Conservation (phyloP, 2,329 filamentous ascomycete genomes). For the Penicillium thymicola region DNA sequence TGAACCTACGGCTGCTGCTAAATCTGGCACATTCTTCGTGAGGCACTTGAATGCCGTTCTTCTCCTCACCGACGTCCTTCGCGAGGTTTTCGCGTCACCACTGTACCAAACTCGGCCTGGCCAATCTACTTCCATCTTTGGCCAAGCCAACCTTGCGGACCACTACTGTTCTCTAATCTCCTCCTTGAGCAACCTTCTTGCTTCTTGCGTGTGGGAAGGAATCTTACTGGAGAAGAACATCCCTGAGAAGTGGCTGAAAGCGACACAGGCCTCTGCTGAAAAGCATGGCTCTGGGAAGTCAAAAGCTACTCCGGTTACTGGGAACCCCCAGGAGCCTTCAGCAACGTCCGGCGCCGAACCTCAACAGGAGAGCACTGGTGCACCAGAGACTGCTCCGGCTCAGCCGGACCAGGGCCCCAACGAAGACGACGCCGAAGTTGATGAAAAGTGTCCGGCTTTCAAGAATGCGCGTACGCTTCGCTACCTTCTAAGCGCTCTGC, state of each 20-base stretch:
- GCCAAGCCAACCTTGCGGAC: conserved; percentile 77
- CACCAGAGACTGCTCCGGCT: conserved; percentile 17
- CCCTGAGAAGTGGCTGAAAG: conserved; percentile 57
- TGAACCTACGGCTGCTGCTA: conserved; percentile 38
- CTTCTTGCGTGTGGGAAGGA: conserved; percentile 80
- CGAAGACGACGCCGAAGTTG: conserved; percentile 22
- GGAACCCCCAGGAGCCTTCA: conserved; percentile 21
- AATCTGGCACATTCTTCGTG: conserved; percentile 69
- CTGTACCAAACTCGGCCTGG: conserved; percentile 62
- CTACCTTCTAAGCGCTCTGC: conserved; percentile 72
- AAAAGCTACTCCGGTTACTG: conserved; percentile 33
- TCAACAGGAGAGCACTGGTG: conserved; percentile 25
- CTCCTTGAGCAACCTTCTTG: conserved; percentile 72
- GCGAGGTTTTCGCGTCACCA: conserved; percentile 66
- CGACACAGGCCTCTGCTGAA: conserved; percentile 42
- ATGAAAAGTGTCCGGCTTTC: conserved; percentile 46
- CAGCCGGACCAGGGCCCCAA: conserved; percentile 14
- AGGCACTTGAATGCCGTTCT: conserved; percentile 77
- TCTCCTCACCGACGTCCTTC: conserved; percentile 70
- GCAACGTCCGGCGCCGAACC: conserved; percentile 23
- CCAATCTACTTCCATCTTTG: conserved; percentile 62
- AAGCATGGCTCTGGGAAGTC: conserved; percentile 41
- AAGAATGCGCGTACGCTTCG: conserved; percentile 77
- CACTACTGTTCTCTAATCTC: conserved; percentile 73
- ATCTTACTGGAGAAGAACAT: conserved; percentile 70